Evolutionary conservation across 1,139 yeast species (phyloP).

Genomic region (Protomyces gravidus): DNA sequence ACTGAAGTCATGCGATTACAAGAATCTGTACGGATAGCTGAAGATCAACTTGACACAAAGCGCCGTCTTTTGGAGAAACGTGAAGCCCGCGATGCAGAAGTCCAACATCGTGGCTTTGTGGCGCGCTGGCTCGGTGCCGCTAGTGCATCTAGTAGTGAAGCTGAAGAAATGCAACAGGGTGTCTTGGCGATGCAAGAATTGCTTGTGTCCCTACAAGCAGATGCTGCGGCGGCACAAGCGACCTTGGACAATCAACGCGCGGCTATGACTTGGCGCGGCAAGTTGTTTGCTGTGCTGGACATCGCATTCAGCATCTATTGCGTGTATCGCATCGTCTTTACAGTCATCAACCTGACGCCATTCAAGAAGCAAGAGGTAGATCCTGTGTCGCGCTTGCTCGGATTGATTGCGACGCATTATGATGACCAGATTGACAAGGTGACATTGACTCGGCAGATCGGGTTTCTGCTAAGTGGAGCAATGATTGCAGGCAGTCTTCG

Average conservation of each 20-base stretch:
- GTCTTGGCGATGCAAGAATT: conserved; percentile 41
- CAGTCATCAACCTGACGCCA: conserved; percentile 39
- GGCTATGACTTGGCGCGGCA: conserved; percentile 40
- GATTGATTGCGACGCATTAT: conserved; percentile 41
- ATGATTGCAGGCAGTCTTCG: conserved; percentile 61
- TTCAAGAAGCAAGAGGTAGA: conserved; percentile 32
- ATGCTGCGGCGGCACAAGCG: conserved; percentile 37
- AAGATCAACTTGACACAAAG: conserved; percentile 40
- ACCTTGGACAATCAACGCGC: conserved; percentile 38
- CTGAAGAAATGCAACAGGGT: conserved; percentile 39
- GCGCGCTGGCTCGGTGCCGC: conserved; percentile 38
- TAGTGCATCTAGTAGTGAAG: conserved; percentile 29
- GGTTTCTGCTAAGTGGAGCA: conserved; percentile 60
- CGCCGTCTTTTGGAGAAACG: neutral
- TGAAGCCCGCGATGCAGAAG: conserved; percentile 31
- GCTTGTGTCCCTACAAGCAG: conserved; percentile 38
- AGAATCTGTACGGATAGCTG: conserved; percentile 42
- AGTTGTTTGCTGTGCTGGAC: conserved; percentile 37
- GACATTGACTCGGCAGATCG: conserved; percentile 59
- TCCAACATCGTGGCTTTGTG: conserved; percentile 29
- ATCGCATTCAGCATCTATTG: conserved; percentile 56
- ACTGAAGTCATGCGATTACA: conserved; percentile 41
- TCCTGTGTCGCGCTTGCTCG: conserved; percentile 35
- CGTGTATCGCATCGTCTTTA: conserved; percentile 56
- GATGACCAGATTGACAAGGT: conserved; percentile 54